Conservation (phyloP, 768 basidiomycete species). For the Russula emetica region DNA sequence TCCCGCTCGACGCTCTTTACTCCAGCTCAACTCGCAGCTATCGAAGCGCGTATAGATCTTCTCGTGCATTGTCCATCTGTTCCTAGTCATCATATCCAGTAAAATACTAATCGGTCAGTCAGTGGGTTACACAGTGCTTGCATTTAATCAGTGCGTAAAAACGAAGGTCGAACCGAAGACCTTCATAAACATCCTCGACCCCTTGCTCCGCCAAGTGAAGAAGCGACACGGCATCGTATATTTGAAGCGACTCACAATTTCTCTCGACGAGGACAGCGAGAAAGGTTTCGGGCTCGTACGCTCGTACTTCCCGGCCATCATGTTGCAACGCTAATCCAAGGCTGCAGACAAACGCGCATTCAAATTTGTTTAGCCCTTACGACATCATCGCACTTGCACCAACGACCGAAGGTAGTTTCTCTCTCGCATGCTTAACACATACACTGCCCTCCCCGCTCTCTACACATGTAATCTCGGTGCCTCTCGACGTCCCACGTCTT, state of each 20-base stretch:
- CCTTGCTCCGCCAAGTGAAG: conserved; percentile 56
- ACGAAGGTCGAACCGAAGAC: conserved; percentile 68
- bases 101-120: conserved; percentile 25
- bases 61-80: conserved; percentile 63
- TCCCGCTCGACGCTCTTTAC: conserved; percentile 39
- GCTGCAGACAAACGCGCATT: conserved; percentile 65
- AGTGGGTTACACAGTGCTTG: conserved; percentile 88
- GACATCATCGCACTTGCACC: conserved; percentile 76
- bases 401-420: conserved; percentile 66
- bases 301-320: conserved; percentile 10
- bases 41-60: conserved; percentile 64
- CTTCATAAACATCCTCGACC: conserved; percentile 60
- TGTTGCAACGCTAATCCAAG: background rate
- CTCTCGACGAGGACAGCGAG: conserved; percentile 79
- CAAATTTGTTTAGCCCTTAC: conserved; percentile 56
- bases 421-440: conserved; percentile 76
- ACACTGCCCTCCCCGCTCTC: conserved; percentile 70
- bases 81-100: background rate
- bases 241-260: conserved; percentile 74
- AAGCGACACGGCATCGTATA: conserved; percentile 56
- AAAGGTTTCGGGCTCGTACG: conserved; percentile 78
- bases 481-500: conserved; percentile 70
- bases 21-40: conserved; percentile 50
- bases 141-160: conserved; percentile 67
- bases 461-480: conserved; percentile 75